Evolutionary conservation across 306 rosid species (phyloP).

Genomic region (Acacia crassicarpa): DNA sequence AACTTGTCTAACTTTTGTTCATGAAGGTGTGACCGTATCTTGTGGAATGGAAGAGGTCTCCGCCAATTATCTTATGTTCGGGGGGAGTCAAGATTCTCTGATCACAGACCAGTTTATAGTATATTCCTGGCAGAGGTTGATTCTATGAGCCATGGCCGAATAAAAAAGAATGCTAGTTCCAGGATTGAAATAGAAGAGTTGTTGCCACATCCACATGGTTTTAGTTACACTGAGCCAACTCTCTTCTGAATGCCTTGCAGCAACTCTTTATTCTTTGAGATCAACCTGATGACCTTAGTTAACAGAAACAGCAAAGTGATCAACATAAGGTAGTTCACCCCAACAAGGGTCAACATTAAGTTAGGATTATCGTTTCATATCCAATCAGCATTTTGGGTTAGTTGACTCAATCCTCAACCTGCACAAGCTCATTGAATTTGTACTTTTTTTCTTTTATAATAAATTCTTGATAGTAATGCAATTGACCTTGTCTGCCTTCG

Average conservation of each 20-base stretch:
- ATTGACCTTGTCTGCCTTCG: slow-evolving; percentile 40
- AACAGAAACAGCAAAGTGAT: slow-evolving; percentile 30
- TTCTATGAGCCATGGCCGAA: slow-evolving; percentile 67
- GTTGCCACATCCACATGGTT: slow-evolving; percentile 60
- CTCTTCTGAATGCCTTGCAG: slow-evolving; percentile 44
- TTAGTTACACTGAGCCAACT: slow-evolving; percentile 51
- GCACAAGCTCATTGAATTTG: slow-evolving; percentile 34
- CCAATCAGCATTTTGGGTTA: slow-evolving; percentile 24
- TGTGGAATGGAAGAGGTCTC: slow-evolving; percentile 93
- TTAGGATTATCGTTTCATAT: slow-evolving; percentile 11
- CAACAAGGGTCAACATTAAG: not conserved
- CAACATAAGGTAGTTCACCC: slow-evolving; percentile 42
- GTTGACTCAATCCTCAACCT: slow-evolving; percentile 26
- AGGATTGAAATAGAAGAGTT: slow-evolving; percentile 79
- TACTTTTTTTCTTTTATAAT: not conserved
- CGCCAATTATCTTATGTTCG: slow-evolving; percentile 85
- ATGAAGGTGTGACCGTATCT: slow-evolving; percentile 94
- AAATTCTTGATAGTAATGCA: slow-evolving; percentile 26
- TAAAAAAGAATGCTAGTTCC: slow-evolving; percentile 74
- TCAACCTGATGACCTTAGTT: slow-evolving; percentile 30
- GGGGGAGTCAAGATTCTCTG: slow-evolving; percentile 95
- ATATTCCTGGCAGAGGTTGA: slow-evolving; percentile 81
- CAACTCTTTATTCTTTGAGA: slow-evolving; percentile 17
- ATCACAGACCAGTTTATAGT: slow-evolving; percentile 92
- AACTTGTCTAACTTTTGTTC: slow-evolving; percentile 27